These are phyloP conservation scores for Agaricus sinodeliciosus DNA, from an alignment of 768 basidiomycete species.

Conservation along the genomic window DNA sequence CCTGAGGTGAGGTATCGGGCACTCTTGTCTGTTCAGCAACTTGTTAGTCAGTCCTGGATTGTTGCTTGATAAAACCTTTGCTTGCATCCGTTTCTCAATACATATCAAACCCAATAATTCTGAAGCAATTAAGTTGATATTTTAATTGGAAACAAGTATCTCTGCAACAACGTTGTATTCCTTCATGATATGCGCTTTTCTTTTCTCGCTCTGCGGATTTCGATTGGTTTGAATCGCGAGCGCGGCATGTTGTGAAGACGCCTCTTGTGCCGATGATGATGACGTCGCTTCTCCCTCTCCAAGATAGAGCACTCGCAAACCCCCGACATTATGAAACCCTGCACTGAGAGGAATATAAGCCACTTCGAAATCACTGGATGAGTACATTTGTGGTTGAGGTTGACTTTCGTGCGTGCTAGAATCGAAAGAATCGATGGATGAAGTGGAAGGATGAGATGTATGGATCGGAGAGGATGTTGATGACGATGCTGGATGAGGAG, in stretches of 20 bases:
- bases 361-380: slow-evolving; percentile 54
- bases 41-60: slow-evolving; percentile 87
- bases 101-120: neutral
- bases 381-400: slow-evolving; percentile 24
- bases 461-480: neutral
- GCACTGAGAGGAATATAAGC: slow-evolving; percentile 49
- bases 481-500: slow-evolving; percentile 1
- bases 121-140: neutral
- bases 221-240: neutral
- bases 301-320: slow-evolving; percentile 61
- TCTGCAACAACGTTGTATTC: slow-evolving; percentile 72
- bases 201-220: slow-evolving; percentile 15
- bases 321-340: slow-evolving; percentile 63
- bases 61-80: slow-evolving; percentile 28
- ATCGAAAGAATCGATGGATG: slow-evolving; percentile 3
- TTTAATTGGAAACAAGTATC: slow-evolving; percentile 46
- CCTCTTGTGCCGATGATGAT: neutral
- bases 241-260: neutral
- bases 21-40: slow-evolving; percentile 81
- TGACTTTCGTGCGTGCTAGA: slow-evolving; percentile 11
- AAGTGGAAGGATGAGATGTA: slow-evolving; percentile 10
- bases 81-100: neutral
- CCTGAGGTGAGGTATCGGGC: slow-evolving; percentile 91
- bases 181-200: slow-evolving; percentile 45
- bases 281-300: slow-evolving; percentile 20